Evolutionary conservation across 129 eudicot genomes (phyloP).

Genomic region (Lactuca sativa): DNA sequence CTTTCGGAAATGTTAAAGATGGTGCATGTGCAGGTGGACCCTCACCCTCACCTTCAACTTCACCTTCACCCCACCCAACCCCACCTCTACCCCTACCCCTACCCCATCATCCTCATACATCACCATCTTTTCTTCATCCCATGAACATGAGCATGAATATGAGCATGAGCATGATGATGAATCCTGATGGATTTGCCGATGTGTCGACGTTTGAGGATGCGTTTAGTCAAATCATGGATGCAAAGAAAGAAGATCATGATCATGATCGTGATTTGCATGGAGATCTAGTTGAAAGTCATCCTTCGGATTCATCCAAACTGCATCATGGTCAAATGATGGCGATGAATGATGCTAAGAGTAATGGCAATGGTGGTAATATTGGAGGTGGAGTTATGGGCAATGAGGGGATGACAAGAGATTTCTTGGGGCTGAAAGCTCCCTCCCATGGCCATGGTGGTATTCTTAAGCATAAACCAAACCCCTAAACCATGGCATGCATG

Average conservation of each 20-base stretch:
- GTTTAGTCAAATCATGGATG: constrained; percentile 53
- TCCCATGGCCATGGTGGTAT: constrained; percentile 46
- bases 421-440: constrained; percentile 72
- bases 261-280: background rate
- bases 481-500: constrained; percentile 57
- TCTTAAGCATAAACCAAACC: constrained; percentile 35
- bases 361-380: constrained; percentile 17
- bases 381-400: constrained; percentile 38
- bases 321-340: constrained; percentile 24
- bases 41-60: constrained; percentile 1
- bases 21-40: constrained; percentile 39
- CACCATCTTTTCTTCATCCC: constrained; percentile 40
- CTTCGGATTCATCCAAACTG: background rate
- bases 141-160: constrained; percentile 26
- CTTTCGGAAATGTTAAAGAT: constrained; percentile 52
- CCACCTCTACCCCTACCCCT: constrained; percentile 16
- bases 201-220: constrained; percentile 53
- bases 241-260: constrained; percentile 34
- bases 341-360: constrained; percentile 5
- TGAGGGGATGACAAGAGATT: constrained; percentile 81
- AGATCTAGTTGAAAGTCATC: constrained; percentile 12
- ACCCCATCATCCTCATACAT: constrained; percentile 33
- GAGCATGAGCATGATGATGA: constrained; percentile 33
- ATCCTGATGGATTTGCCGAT: constrained; percentile 35
- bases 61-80: constrained; percentile 17